Base-by-base conservation (phyloP, 345 rosid species). In the Pistacia atlantica region DNA sequence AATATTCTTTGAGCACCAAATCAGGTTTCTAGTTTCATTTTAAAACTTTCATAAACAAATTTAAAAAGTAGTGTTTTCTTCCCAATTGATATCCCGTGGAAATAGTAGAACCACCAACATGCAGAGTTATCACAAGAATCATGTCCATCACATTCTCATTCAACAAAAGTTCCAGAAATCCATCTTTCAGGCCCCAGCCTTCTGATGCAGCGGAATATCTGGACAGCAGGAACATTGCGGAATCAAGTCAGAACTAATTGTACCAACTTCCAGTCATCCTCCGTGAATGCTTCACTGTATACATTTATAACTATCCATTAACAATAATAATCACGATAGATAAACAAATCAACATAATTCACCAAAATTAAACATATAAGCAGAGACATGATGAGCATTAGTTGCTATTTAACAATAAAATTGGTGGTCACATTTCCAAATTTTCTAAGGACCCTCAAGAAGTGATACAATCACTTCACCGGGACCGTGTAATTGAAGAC, bases 261-360 rank as follows among this genome's bases (percentile, higher is more conserved):
- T 78, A 92, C 86, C 89, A 96, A 78, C 84, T 96, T 96, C 99
- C 98, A 96, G 80, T 96, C 97, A 79, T 96, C 99, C 83, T 96
- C 99, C 0, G 85, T 81, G 80, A 96, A 91, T 57, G 79, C 67
- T 66, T 93, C 92, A 61, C 99, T 96, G 92, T 31, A 84, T 65
- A 58, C 18, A 42, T 85, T 60, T 73, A 56, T 37, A 59, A 79
- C 33, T 66, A 59, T 67, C 18, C 56, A 31, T 33, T 57, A 51
- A 35, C 7, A 13, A 5, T 9, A 38, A 42, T 17, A 38, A 56
- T 45, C 10, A 45, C 54, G 0, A 49, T 3, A 35, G 18, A 51
- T 3, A 51, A 12, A 11, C 9, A 11, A 51, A 11, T 51, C 16
- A 51, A 51, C 55, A 51, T 11, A 51, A 51, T 51, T 51, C 16